Evolutionary conservation across 2,329 filamentous ascomycete genomes (phyloP).

Genomic region (Aspergillus pseudoviridinutans): DNA sequence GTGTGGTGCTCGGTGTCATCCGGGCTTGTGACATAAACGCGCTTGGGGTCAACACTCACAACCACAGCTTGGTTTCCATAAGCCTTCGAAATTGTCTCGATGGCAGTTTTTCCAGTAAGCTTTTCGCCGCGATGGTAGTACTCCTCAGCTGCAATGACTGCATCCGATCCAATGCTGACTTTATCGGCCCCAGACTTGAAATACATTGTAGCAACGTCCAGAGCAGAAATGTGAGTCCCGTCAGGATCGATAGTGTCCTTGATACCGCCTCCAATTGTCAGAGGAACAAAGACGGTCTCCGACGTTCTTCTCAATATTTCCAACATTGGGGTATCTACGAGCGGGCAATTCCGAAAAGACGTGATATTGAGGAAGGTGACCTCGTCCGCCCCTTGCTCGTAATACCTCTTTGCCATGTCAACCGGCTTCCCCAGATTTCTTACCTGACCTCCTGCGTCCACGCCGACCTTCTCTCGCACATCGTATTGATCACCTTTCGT

Average conservation of each 20-base stretch:
- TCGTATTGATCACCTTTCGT: constrained; percentile 99
- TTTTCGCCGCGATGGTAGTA: constrained; percentile 70
- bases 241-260: constrained; percentile 87
- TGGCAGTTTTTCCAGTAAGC: constrained; percentile 77
- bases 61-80: constrained; percentile 98
- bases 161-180: constrained; percentile 93
- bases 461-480: constrained; percentile 77
- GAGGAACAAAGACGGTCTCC: constrained; percentile 87
- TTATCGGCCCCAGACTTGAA: constrained; percentile 97
- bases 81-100: constrained; percentile 88
- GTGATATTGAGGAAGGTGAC: constrained; percentile 98
- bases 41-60: constrained; percentile 88
- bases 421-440: constrained; percentile 96
- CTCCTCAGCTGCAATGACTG: constrained; percentile 86
- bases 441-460: constrained; percentile 58
- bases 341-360: constrained; percentile 89
- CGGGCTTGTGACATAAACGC: constrained; percentile 73
- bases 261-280: constrained; percentile 95
- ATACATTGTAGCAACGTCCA: constrained; percentile 94
- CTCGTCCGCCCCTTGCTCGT: constrained; percentile 94
- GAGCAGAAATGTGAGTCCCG: constrained; percentile 77
- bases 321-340: constrained; percentile 92
- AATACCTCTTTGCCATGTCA: constrained; percentile 89
- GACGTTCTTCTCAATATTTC: constrained; percentile 84
- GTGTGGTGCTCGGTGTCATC: constrained; percentile 70